These are phyloP conservation scores for Annona cherimola DNA, from an alignment of 164 flowering plant species.

Conservation along the genomic window DNA sequence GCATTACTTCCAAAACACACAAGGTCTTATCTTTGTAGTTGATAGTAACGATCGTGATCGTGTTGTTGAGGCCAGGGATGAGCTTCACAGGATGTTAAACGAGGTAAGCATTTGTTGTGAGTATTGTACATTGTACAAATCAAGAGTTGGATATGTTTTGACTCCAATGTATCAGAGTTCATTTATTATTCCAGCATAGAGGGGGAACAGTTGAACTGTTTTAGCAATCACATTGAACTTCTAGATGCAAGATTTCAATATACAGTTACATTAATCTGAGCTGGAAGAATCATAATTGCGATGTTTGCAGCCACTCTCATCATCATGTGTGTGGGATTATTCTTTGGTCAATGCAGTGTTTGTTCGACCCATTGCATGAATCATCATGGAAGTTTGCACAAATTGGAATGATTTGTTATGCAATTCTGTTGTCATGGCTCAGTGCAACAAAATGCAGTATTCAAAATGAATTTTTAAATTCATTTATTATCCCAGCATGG, in stretches of 20 bases:
- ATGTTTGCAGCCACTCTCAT: not conserved
- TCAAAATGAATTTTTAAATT: not conserved
- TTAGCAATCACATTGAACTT: not conserved
- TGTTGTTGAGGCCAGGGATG: slow-evolving; percentile 72
- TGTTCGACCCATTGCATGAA: too few species aligned
- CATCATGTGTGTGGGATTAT: not conserved
- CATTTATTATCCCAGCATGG: not conserved
- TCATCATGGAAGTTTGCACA: too few species aligned
- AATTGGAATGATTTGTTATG: too few species aligned
- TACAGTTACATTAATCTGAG: not conserved
- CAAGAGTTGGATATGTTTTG: not conserved
- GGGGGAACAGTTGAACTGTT: not conserved
- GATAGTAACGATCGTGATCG: slow-evolving; percentile 78
- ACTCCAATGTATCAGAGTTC: not conserved
- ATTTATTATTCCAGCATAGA: not conserved
- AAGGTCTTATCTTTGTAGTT: slow-evolving; percentile 73
- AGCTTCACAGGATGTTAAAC: slow-evolving; percentile 72
- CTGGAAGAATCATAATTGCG: not conserved
- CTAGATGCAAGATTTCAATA: not conserved
- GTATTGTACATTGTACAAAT: not conserved
- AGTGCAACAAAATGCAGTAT: too few species aligned
- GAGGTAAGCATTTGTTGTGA: slow-evolving; percentile 36
- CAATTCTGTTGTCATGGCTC: too few species aligned
- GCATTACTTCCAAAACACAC: slow-evolving; percentile 76
- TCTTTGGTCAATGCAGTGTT: too few species aligned